Conservation (phyloP, 2,329 filamentous ascomycete genomes). For the Penicillium decumbens region DNA sequence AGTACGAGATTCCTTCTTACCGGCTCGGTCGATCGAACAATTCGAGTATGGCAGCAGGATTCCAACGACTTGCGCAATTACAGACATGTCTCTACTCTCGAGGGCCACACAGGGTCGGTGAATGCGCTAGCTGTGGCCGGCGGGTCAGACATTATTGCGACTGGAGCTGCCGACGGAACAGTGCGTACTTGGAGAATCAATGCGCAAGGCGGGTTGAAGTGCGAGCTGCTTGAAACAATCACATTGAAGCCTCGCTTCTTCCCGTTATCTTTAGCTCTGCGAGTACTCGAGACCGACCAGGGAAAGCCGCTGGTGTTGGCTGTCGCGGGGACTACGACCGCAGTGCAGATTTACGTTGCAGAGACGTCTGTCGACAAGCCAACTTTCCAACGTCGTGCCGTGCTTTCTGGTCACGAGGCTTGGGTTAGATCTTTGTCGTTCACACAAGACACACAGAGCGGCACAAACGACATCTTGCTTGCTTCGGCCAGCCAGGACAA, state of each 20-base stretch:
- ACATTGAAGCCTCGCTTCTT: constrained; percentile 73
- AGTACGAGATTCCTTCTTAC: constrained; percentile 61
- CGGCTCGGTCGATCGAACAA: constrained; percentile 73
- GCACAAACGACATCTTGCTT: constrained; percentile 66
- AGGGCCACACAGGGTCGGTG: constrained; percentile 68
- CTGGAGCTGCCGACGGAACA: constrained; percentile 60
- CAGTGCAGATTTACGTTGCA: constrained; percentile 73
- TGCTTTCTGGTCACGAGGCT: constrained; percentile 82
- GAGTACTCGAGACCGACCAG: constrained; percentile 53
- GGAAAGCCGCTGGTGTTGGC: constrained; percentile 60
- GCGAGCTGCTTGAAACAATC: constrained; percentile 64
- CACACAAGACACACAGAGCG: constrained; percentile 54
- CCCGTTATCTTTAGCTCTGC: constrained; percentile 70
- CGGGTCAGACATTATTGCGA: constrained; percentile 49
- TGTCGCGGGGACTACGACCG: constrained; percentile 75
- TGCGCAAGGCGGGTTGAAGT: constrained; percentile 30
- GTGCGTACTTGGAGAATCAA: constrained; percentile 65
- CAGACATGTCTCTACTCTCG: constrained; percentile 47
- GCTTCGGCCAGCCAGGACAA: constrained; percentile 97
- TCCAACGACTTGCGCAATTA: constrained; percentile 31
- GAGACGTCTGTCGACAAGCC: constrained; percentile 38
- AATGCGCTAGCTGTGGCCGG: constrained; percentile 56
- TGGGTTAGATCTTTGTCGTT: constrained; percentile 90
- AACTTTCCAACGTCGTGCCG: constrained; percentile 68
- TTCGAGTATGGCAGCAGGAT: constrained; percentile 58